A percentile compares a stretch with the other conserved stretches of the same genome.
Conservation (phyloP, 2,329 filamentous ascomycete species). For the Colletotrichum sp. region DNA sequence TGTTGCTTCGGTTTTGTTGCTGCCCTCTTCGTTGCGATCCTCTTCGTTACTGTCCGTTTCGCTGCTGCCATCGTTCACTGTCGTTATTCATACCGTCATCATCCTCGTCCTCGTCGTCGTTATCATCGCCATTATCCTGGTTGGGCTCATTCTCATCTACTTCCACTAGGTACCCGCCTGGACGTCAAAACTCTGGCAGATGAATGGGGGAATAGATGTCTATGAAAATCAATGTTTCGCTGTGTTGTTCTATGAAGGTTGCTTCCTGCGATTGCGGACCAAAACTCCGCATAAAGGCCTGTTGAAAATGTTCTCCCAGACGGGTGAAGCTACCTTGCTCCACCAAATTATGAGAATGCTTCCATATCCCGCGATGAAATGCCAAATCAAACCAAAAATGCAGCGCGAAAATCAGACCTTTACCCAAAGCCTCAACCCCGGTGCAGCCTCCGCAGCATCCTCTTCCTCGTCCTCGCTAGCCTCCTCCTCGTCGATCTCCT, state of each 20-base stretch:
- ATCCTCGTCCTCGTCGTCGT: no score
- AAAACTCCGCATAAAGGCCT: background rate
- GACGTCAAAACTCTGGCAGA: no score
- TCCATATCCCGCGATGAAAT: background rate
- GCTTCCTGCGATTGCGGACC: background rate
- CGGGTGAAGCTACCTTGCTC: background rate
- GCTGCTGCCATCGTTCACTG: no score
- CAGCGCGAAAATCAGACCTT: background rate
- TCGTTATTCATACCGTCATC: no score
- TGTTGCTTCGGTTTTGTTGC: no score
- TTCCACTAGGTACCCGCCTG: no score
- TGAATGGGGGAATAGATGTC: fast-evolving
- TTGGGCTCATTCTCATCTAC: no score
- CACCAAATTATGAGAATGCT: background rate
- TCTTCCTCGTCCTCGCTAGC: background rate
- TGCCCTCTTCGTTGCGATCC: no score
- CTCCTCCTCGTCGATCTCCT: background rate
- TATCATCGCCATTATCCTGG: no score
- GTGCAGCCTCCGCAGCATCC: background rate
- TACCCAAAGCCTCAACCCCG: background rate
- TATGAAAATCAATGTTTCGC: background rate
- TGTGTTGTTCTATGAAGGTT: background rate
- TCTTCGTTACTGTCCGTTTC: no score
- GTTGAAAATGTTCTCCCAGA: background rate
- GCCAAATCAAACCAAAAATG: background rate